phyloP scores from a whole-genome alignment of 2,329 filamentous ascomycete genomes.

The Furcasterigmium furcatum region DNA sequence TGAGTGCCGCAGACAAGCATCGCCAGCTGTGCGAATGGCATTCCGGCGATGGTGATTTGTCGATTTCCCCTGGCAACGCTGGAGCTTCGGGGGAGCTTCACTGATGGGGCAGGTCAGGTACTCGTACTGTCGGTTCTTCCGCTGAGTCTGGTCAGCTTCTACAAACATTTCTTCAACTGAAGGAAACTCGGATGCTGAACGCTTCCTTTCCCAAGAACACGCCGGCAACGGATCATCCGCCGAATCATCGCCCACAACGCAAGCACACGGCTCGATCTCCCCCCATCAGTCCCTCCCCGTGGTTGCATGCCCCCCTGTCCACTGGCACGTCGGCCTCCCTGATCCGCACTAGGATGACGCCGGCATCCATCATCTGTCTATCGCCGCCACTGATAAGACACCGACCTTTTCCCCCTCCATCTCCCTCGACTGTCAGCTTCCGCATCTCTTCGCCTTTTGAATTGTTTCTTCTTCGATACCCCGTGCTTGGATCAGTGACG shows the following conservation, averaged over 20 bases:
- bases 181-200: no score
- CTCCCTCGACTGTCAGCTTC: neutral
- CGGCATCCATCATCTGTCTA: neutral
- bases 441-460: neutral
- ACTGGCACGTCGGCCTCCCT: neutral
- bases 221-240: no score
- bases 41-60: neutral
- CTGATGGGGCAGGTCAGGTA: neutral
- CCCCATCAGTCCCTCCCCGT: no score
- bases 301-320: neutral
- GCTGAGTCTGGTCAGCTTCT: no score
- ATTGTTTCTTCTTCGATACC: neutral
- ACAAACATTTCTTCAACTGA: no score
- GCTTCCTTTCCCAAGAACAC: no score
- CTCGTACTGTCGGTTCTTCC: neutral
- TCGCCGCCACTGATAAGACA: neutral
- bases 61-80: neutral
- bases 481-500: neutral
- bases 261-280: no score
- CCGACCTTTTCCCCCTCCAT: neutral
- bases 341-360: conserved; percentile 2
- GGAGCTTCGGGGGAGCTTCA: neutral
- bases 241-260: no score
- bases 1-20: neutral
- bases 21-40: neutral